A percentile compares a stretch with the other conserved stretches of the same genome.
phyloP scores from a whole-genome alignment of 2,329 filamentous ascomycete genomes.

The Penicillium sp. region DNA sequence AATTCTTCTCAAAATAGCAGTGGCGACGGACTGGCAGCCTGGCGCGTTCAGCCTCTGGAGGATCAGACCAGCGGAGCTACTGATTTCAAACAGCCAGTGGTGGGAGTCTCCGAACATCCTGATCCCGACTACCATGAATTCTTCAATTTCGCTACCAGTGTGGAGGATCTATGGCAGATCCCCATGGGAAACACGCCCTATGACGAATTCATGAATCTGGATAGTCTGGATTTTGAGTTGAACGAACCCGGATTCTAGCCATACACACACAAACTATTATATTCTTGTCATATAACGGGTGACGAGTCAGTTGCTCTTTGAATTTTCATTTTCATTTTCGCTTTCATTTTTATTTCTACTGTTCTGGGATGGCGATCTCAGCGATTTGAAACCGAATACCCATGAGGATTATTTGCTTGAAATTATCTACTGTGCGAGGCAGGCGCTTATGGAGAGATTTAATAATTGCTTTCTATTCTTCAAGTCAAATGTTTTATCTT shows the following conservation, averaged over 20 bases:
- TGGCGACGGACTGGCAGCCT: neutral
- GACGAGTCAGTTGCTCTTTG: neutral
- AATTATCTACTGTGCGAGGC: neutral
- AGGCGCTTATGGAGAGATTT: neutral
- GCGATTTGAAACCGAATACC: conserved; percentile 1
- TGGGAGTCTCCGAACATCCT: conserved; percentile 2
- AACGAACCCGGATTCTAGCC: conserved; percentile 3
- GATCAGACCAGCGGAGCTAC: neutral
- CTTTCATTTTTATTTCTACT: neutral
- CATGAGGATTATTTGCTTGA: neutral
- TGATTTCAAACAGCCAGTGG: neutral
- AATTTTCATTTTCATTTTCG: neutral
- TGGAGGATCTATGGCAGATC: conserved; percentile 13
- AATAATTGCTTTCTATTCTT: neutral
- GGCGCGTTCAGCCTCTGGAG: neutral
- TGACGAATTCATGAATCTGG: conserved; percentile 10
- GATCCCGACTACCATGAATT: conserved; percentile 12
- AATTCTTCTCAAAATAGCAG: conserved; percentile 5
- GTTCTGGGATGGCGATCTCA: neutral
- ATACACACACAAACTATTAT: neutral
- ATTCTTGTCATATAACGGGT: neutral
- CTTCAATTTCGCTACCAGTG: conserved; percentile 3
- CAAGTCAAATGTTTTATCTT: neutral
- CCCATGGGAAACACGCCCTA: conserved; percentile 7
- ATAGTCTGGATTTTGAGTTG: conserved; percentile 8